A percentile compares a stretch with the other conserved stretches of the same genome.
These are phyloP conservation scores for Heteromeles arbutifolia DNA, from an alignment of 306 rosid genomes.

Conservation along the genomic window DNA sequence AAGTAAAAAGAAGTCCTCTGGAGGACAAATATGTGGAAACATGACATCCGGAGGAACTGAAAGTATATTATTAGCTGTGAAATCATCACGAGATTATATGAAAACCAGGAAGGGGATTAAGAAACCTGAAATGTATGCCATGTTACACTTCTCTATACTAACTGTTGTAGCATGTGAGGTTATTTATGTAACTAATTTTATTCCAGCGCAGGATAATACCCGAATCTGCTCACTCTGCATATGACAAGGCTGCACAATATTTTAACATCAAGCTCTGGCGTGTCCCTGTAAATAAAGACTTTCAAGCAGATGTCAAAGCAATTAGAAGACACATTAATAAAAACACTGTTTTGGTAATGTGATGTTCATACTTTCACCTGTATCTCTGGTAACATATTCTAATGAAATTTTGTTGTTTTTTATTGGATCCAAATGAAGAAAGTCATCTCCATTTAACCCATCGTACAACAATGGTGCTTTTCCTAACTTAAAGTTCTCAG, in stretches of 20 bases:
- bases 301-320: constrained; percentile 74
- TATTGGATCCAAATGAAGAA: background rate
- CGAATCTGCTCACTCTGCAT: constrained; percentile 90
- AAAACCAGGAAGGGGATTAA: constrained; percentile 69
- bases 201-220: constrained; percentile 69
- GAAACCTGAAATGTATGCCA: constrained; percentile 79
- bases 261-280: constrained; percentile 92
- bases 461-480: constrained; percentile 14
- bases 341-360: constrained; percentile 63
- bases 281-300: constrained; percentile 64
- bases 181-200: constrained; percentile 15
- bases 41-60: constrained; percentile 99
- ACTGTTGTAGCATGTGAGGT: constrained; percentile 8
- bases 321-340: constrained; percentile 57
- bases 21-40: constrained; percentile 89
- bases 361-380: no score
- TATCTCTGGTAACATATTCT: constrained; percentile 14
- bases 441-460: background rate
- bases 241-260: constrained; percentile 97
- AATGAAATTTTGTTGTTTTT: background rate
- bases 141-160: background rate
- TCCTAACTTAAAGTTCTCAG: constrained; percentile 14
- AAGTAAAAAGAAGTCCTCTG: constrained; percentile 66
- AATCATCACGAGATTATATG: constrained; percentile 93
- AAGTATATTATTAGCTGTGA: constrained; percentile 86